Conservation (phyloP, 1,284 basidiomycete species). For the Anthracocystis panici-leucophaei region DNA sequence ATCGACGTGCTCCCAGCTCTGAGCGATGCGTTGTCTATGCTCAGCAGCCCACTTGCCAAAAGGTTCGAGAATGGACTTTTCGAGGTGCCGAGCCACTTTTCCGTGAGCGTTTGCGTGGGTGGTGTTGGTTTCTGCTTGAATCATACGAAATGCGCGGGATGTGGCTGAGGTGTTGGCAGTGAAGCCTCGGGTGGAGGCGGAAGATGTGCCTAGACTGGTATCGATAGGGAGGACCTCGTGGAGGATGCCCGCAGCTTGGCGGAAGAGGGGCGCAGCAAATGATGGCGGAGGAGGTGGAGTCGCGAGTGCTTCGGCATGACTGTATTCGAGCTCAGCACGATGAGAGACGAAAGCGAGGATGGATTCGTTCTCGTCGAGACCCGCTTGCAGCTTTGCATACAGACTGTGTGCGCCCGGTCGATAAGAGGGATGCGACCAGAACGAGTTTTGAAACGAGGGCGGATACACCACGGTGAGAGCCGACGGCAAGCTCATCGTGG, state of each 20-base stretch:
- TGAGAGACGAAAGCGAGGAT: slow-evolving; percentile 62
- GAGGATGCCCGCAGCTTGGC: slow-evolving; percentile 36
- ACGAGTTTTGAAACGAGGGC: slow-evolving; percentile 60
- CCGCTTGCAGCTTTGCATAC: slow-evolving; percentile 62
- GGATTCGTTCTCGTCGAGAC: slow-evolving; percentile 64
- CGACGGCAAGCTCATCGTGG: slow-evolving; percentile 60
- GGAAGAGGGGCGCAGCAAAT: slow-evolving; percentile 54
- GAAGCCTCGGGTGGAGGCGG: slow-evolving; percentile 29
- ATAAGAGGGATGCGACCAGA: slow-evolving; percentile 67
- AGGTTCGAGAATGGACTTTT: slow-evolving; percentile 56
- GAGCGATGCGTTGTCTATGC: slow-evolving; percentile 53
- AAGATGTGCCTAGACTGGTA: slow-evolving; percentile 4
- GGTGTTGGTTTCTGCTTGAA: slow-evolving; percentile 51
- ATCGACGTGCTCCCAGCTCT: slow-evolving; percentile 64
- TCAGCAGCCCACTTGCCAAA: slow-evolving; percentile 62
- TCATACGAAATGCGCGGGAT: slow-evolving; percentile 48
- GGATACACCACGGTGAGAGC: slow-evolving; percentile 60
- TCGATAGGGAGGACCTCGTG: slow-evolving; percentile 43
- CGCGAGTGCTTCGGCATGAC: slow-evolving; percentile 52
- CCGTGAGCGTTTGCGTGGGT: slow-evolving; percentile 56
- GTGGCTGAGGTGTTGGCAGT: slow-evolving; percentile 37
- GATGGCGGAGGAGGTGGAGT: slow-evolving; percentile 40
- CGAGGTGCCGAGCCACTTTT: slow-evolving; percentile 54
- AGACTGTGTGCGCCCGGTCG: slow-evolving; percentile 56
- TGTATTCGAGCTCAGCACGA: slow-evolving; percentile 60